Percentiles rank a stretch among this genome's conserved stretches.
Conservation (phyloP, 2,329 filamentous ascomycete genomes). For the Fusarium poae region DNA sequence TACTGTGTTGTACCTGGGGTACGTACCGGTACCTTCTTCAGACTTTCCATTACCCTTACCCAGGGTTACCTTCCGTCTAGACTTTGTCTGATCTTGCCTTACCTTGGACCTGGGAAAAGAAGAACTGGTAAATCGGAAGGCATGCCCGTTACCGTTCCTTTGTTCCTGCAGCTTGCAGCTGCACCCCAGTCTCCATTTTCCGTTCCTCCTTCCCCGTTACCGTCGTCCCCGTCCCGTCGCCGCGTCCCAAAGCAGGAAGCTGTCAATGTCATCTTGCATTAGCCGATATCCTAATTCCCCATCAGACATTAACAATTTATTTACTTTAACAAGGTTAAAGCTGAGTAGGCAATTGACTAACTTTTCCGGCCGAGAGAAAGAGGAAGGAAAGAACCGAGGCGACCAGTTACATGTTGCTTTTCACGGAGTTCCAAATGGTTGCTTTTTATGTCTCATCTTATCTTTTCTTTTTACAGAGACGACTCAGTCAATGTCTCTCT, state of each 20-base stretch:
- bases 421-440: constrained; percentile 37
- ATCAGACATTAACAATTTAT: constrained; percentile 5
- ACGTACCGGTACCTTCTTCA: constrained; percentile 31
- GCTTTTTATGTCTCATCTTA: constrained; percentile 27
- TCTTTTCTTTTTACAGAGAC: neutral
- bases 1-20: constrained; percentile 1
- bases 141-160: constrained; percentile 8
- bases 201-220: constrained; percentile 1
- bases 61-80: neutral
- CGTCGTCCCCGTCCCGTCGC: constrained; percentile 5
- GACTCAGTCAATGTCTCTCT: constrained; percentile 41
- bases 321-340: neutral
- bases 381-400: neutral
- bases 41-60: constrained; percentile 9
- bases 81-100: constrained; percentile 2
- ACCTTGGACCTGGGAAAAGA: constrained; percentile 11
- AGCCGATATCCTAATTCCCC: constrained; percentile 26
- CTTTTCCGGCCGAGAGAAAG: neutral
- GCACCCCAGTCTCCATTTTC: constrained; percentile 27
- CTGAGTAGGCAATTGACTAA: neutral
- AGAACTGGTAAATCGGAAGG: constrained; percentile 6
- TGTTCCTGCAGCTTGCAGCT: constrained; percentile 6
- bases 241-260: constrained; percentile 30
- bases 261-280: constrained; percentile 49
- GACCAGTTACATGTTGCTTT: constrained; percentile 17